phyloP scores from a whole-genome alignment of 257 asterid species.

The Solanum sitiens region DNA sequence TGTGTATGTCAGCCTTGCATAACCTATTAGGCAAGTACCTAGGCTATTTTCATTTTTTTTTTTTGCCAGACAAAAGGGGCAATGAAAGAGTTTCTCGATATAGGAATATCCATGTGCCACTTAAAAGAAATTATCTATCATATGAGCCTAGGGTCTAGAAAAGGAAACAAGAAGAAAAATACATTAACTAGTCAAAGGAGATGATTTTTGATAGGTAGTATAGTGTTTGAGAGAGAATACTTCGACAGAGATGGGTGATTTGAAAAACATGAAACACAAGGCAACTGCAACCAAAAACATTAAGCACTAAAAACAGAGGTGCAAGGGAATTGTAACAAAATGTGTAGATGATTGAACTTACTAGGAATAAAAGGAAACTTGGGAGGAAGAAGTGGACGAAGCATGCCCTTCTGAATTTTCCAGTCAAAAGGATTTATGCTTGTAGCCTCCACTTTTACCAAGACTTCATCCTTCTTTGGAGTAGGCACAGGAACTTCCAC shows the following conservation, averaged over 20 bases:
- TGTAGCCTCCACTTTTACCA: constrained; percentile 59
- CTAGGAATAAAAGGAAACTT: constrained; percentile 47
- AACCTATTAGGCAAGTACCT: not conserved
- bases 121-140: not conserved
- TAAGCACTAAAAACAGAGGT: not conserved
- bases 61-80: not conserved
- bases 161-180: not conserved
- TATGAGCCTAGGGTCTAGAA: not conserved
- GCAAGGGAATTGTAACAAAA: not conserved
- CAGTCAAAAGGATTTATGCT: constrained; percentile 60
- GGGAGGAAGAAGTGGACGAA: constrained; percentile 36
- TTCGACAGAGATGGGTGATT: not conserved
- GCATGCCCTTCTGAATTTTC: constrained; percentile 55
- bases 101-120: not conserved
- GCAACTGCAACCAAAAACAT: not conserved
- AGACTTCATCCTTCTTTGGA: constrained; percentile 43
- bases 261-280: not conserved
- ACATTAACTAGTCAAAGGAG: not conserved
- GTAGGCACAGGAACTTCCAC: constrained; percentile 51
- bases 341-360: constrained; percentile 10
- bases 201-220: not conserved
- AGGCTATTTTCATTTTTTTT: not conserved
- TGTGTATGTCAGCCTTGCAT: not conserved
- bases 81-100: not conserved
- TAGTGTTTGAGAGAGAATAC: not conserved